Evolutionary conservation across 164 flowering plant genomes (phyloP).

Genomic region (Kalanchoe fedtschenkoi): DNA sequence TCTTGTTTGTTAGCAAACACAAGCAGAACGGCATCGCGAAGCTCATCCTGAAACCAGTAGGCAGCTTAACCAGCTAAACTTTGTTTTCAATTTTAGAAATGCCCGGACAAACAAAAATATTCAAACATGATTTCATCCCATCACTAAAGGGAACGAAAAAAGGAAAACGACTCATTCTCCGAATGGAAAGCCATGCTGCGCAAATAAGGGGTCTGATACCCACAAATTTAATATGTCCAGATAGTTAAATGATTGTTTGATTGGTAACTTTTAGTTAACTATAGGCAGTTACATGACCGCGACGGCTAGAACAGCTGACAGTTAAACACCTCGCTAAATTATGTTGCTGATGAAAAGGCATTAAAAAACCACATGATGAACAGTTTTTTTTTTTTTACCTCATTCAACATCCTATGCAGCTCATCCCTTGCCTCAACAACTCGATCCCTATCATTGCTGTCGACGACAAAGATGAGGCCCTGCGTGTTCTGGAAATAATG

Average conservation of each 20-base stretch:
- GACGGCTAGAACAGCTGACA: no score
- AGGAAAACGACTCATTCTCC: no score
- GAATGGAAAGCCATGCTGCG: background rate
- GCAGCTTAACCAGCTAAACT: background rate
- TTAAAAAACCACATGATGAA: background rate
- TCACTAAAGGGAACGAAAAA: background rate
- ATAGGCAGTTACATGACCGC: no score
- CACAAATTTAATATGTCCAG: background rate
- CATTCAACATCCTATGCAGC: constrained; percentile 68
- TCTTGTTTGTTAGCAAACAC: constrained; percentile 98
- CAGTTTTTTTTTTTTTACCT: constrained; percentile 24
- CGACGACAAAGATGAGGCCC: constrained; percentile 72
- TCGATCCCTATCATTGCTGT: constrained; percentile 71
- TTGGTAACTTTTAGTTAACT: background rate
- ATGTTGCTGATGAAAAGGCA: background rate
- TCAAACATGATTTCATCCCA: background rate
- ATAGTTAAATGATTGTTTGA: background rate
- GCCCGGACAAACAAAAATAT: background rate
- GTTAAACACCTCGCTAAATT: background rate
- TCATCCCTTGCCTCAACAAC: constrained; percentile 70
- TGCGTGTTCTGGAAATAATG: constrained; percentile 75
- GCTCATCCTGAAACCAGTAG: constrained; percentile 42
- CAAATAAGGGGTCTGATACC: background rate
- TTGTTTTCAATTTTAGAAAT: background rate
- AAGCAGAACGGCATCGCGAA: constrained; percentile 47